A percentile compares a stretch with the other conserved stretches of the same genome.
These are phyloP conservation scores for Paulownia fortunei DNA, from an alignment of 257 asterid genomes.

Conservation along the genomic window DNA sequence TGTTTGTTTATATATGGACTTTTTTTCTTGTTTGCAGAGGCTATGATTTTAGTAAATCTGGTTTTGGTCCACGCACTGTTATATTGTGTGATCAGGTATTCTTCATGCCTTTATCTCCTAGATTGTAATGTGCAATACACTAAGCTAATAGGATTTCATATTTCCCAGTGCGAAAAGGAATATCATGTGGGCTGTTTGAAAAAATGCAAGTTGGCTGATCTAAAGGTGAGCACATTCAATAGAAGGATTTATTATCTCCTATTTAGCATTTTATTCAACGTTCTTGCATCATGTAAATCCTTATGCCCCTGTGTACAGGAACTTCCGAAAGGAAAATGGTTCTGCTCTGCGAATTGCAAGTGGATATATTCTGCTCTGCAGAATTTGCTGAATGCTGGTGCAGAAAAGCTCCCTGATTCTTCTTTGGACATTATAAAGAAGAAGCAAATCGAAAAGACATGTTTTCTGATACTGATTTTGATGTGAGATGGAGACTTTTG, in stretches of 20 bases:
- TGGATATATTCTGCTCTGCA: slow-evolving; percentile 73
- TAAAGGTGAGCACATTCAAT: slow-evolving; percentile 66
- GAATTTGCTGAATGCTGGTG: slow-evolving; percentile 71
- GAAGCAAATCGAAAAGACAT: slow-evolving; percentile 45
- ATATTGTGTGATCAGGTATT: slow-evolving; percentile 96
- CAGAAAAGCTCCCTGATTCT: slow-evolving; percentile 77
- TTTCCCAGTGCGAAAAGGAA: slow-evolving; percentile 91
- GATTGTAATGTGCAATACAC: slow-evolving; percentile 20
- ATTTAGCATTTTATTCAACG: slow-evolving; percentile 5
- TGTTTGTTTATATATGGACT: slow-evolving; percentile 8
- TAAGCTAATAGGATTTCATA: slow-evolving; percentile 27
- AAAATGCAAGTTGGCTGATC: slow-evolving; percentile 87
- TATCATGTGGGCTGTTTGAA: slow-evolving; percentile 98
- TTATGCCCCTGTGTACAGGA: slow-evolving; percentile 57
- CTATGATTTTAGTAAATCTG: slow-evolving; percentile 92
- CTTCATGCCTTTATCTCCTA: slow-evolving; percentile 30
- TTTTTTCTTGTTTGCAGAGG: slow-evolving; percentile 62
- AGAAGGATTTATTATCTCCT: not conserved
- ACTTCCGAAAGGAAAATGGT: slow-evolving; percentile 97
- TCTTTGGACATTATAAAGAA: slow-evolving; percentile 64
- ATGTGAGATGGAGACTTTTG: slow-evolving; percentile 93
- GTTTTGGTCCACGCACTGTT: slow-evolving; percentile 99
- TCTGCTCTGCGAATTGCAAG: slow-evolving; percentile 82
- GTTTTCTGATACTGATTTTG: slow-evolving; percentile 50
- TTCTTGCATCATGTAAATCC: slow-evolving; percentile 21